Base-by-base conservation (phyloP, 352 stramenopile species). In the Pythium brachiatum region DNA sequence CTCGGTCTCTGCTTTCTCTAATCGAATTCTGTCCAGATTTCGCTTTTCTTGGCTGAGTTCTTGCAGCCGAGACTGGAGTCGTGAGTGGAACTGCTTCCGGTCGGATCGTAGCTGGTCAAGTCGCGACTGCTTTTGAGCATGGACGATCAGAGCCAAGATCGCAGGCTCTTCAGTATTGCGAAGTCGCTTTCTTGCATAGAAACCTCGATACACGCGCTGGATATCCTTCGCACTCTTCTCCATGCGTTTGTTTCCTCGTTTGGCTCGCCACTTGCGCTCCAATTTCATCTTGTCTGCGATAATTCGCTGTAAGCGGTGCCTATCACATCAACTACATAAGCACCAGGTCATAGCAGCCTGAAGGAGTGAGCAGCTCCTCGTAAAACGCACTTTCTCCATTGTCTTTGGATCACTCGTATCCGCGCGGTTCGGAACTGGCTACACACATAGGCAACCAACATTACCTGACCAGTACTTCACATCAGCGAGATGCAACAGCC, bases 121-220 rank as follows among this genome's bases (percentile, higher is more conserved):
- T 26, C 52, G 66, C n/a, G 68, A 69, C 39, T 63, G 39, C 3
- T 64, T 36, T n/a, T 63, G 62, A 8, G 65, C 56, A 6, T 62
- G 31, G 13, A 70, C 55, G 2, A 62, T 25, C 15, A 56, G 27
- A 11, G 20, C 46, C 2, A 64, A 8, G 16, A 74, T 13, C 2
- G 61, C 54, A 25, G 44, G 36, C 2, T 34, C 41, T 36, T 53
- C 66, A 41, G 54, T 61, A 32, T 74, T 36, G n/a, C 41, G 16
- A 25, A 60, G 8, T 47, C 16, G 60, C 32, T 81, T 75, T 5
- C 71, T 62, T 1, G 74, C 53, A 15, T 71, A 67, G 52, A 71
- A 72, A 23, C 78, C 76, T 16, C 78, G 76, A 32, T 78, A 83
- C 7, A 77, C 38, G 11, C 75, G 70, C 57, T 90, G 78, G 16